A percentile compares a stretch with the other conserved stretches of the same genome.
Evolutionary conservation across 1,284 basidiomycete genomes (phyloP).

Genomic region (Cryptococcus amylolentus): DNA sequence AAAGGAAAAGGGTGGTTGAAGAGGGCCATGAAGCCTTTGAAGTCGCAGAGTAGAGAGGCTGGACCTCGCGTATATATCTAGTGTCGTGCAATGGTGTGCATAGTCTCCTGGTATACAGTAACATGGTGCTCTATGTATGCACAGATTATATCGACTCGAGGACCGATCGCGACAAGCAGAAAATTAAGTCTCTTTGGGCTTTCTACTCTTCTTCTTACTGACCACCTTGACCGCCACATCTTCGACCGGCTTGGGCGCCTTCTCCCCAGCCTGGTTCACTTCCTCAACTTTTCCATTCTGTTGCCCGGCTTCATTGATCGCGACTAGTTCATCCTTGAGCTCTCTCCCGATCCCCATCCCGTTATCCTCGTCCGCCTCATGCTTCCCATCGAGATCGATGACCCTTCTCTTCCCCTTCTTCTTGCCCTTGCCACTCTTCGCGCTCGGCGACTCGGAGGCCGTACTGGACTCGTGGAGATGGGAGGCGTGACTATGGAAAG

Average conservation of each 20-base stretch:
- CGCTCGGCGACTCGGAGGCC: not conserved
- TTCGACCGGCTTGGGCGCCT: too few species aligned
- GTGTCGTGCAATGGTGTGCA: too few species aligned
- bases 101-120: too few species aligned
- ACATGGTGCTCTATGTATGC: too few species aligned
- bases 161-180: not conserved
- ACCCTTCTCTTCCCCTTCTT: slow-evolving; percentile 22
- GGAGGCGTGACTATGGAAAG: too few species aligned
- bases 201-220: not conserved
- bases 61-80: too few species aligned
- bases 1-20: slow-evolving; percentile 27
- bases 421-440: slow-evolving; percentile 9
- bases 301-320: slow-evolving; percentile 7
- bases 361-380: not conserved
- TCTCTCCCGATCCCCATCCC: not conserved
- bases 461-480: too few species aligned
- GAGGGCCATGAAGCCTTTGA: slow-evolving; percentile 19
- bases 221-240: not conserved
- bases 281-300: slow-evolving; percentile 1
- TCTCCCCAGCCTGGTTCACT: too few species aligned
- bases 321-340: not conserved
- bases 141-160: too few species aligned
- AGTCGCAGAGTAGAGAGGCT: not conserved
- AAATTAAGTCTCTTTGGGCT: not conserved
- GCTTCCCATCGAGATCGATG: slow-evolving; percentile 25